Evolutionary conservation across 2,329 filamentous ascomycete species (phyloP), one percentile per base, ranked within the genome.

Genomic region (Fusarium sp.): DNA sequence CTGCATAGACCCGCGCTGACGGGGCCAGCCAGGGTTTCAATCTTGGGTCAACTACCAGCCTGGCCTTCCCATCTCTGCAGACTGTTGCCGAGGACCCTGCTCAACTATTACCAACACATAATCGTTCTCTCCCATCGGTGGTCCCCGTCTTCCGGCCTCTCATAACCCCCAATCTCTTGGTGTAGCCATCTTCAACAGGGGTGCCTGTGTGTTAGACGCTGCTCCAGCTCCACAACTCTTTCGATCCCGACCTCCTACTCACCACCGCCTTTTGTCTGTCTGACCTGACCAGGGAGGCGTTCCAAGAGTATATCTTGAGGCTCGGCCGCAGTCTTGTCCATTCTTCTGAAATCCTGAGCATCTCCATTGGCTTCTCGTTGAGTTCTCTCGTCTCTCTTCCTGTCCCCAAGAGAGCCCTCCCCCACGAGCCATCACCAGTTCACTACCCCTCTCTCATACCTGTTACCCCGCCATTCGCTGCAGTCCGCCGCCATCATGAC

Each of bases 241-340:
- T 75, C 74, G 73, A 77, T 76, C 70, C 53, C 63, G 67, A 59
- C 67, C 68, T 77, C 66, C 55, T 75, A 64, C 65, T 67, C 64
- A 78, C 71, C 73, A 78, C 75, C 76, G 76, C 76, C 72, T 75
- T 77, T 78, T 70, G 62, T 66, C 63, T 74, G 64, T 68, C 70
- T 73, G 75, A 75, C 72, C 70, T 69, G 76, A 74, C 67, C 67
- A 61, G 75, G 70, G 66, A 67, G 69, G 69, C 51, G 58, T 40
- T 57, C 63, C 61, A 67, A 72, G 69, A 66, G 65, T 78, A 78
- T 78, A 70, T 69, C 73, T 73, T 75, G 51, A 57, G 55, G 58
- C 49, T 61, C 64, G 51, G n/a, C 33, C 66, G 64, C 70, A 63
- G 44, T 70, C 62, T 53, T 59, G 63, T 62, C 66, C 57, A 10